A percentile compares a stretch with the other conserved stretches of the same genome.
These are phyloP conservation scores for Epichloe gansuensis DNA, from an alignment of 2,329 filamentous ascomycete species.

Conservation along the genomic window DNA sequence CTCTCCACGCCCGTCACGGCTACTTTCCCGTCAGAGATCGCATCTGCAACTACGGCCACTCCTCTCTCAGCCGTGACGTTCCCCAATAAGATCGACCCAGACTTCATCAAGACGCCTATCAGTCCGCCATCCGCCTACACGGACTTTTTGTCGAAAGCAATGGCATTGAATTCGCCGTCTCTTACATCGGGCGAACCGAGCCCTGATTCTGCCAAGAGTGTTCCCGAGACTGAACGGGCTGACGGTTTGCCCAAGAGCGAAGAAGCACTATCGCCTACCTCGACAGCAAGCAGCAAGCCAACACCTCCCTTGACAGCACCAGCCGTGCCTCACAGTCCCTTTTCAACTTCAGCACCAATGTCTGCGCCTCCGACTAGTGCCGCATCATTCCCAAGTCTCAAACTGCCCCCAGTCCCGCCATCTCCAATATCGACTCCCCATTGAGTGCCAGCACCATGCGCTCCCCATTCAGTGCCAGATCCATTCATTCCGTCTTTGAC, in stretches of 20 bases:
- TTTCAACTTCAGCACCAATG: conserved; percentile 41
- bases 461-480: conserved; percentile 63
- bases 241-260: conserved; percentile 47
- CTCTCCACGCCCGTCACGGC: conserved; percentile 51
- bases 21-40: conserved; percentile 48
- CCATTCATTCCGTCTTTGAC: conserved; percentile 60
- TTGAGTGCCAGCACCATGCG: conserved; percentile 46
- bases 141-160: conserved; percentile 72
- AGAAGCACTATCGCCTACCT: conserved; percentile 35
- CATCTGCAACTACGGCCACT: conserved; percentile 54
- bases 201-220: conserved; percentile 39
- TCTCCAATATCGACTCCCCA: conserved; percentile 58
- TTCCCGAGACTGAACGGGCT: conserved; percentile 42
- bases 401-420: conserved; percentile 62
- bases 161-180: conserved; percentile 63
- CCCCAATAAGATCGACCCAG: conserved; percentile 28
- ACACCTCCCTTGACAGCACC: conserved; percentile 25
- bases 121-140: conserved; percentile 83
- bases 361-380: conserved; percentile 48
- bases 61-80: conserved; percentile 43
- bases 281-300: conserved; percentile 21
- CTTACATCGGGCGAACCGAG: conserved; percentile 37
- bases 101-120: conserved; percentile 76
- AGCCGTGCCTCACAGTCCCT: conserved; percentile 35
- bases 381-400: conserved; percentile 53